These are phyloP conservation scores for Eucalyptus brandiana DNA, from an alignment of 345 rosid species.

Conservation along the genomic window DNA sequence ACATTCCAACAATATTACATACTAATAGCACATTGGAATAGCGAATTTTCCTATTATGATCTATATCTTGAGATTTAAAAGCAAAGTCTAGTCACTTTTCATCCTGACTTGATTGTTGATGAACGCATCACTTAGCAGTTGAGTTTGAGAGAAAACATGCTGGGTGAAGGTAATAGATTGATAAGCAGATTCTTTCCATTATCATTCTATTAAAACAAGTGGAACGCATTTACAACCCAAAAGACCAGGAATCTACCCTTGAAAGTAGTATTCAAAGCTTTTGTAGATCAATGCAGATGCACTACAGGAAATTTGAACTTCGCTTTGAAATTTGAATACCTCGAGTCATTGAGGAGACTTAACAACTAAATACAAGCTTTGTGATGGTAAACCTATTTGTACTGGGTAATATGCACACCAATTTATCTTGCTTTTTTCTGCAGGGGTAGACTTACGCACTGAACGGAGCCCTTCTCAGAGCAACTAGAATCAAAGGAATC, in stretches of 20 bases:
- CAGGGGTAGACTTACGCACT: conserved; percentile 77
- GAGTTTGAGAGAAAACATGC: too few relatives aligned
- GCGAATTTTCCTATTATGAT: neutral
- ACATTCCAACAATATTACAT: too few relatives aligned
- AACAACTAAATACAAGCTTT: neutral
- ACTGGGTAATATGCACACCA: neutral
- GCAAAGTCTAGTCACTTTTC: neutral
- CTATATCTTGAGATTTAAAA: neutral
- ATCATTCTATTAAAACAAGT: too few relatives aligned
- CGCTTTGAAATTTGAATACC: neutral
- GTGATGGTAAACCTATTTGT: neutral
- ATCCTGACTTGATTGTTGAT: too few relatives aligned
- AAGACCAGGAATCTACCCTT: too few relatives aligned
- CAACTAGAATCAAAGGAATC: conserved; percentile 58
- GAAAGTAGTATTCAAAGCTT: too few relatives aligned
- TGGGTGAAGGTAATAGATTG: too few relatives aligned
- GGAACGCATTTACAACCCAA: too few relatives aligned
- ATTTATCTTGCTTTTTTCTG: neutral
- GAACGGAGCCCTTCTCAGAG: conserved; percentile 63
- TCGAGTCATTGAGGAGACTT: neutral
- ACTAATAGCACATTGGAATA: neutral
- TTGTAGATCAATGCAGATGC: neutral
- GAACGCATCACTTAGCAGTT: too few relatives aligned
- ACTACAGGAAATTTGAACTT: neutral
- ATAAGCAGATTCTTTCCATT: too few relatives aligned